Evolutionary conservation across 2,329 filamentous ascomycete genomes (phyloP).

Genomic region (Sarocladium strictum): DNA sequence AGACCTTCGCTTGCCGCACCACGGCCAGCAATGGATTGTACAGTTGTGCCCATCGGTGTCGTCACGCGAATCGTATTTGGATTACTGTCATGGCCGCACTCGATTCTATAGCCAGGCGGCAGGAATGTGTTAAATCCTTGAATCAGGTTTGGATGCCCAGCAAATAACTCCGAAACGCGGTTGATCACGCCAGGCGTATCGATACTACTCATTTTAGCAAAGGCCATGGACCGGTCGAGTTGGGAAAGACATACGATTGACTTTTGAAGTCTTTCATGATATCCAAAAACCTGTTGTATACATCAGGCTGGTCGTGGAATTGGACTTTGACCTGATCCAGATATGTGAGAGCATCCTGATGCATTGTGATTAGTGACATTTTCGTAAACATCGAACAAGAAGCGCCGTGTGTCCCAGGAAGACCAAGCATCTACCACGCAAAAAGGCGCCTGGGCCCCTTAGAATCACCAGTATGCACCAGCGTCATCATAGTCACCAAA

Average conservation of each 20-base stretch:
- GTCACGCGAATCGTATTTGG: conserved; percentile 95
- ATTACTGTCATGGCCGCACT: conserved; percentile 89
- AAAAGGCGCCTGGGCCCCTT: too few relatives aligned
- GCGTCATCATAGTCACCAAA: neutral
- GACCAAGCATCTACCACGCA: too few relatives aligned
- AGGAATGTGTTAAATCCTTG: conserved; percentile 98
- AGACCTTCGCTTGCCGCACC: conserved; percentile 33
- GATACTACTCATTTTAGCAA: conserved; percentile 52
- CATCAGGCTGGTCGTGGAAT: conserved; percentile 93
- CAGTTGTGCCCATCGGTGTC: conserved; percentile 94
- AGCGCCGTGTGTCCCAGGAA: conserved; percentile 1
- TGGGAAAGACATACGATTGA: conserved; percentile 64
- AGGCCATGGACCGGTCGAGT: neutral
- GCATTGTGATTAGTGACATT: conserved; percentile 12
- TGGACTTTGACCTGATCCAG: conserved; percentile 98
- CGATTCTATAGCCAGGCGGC: conserved; percentile 91
- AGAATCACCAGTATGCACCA: neutral
- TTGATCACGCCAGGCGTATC: conserved; percentile 98
- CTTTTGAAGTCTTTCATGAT: conserved; percentile 99
- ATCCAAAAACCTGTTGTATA: conserved; percentile 93
- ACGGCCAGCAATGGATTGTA: conserved; percentile 70
- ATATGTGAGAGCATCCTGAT: conserved; percentile 75
- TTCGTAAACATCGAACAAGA: neutral
- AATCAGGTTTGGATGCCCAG: conserved; percentile 89
- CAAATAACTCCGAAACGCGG: conserved; percentile 90